Evolutionary conservation across 2,329 filamentous ascomycete species (phyloP).

Genomic region (Calonectria montana): DNA sequence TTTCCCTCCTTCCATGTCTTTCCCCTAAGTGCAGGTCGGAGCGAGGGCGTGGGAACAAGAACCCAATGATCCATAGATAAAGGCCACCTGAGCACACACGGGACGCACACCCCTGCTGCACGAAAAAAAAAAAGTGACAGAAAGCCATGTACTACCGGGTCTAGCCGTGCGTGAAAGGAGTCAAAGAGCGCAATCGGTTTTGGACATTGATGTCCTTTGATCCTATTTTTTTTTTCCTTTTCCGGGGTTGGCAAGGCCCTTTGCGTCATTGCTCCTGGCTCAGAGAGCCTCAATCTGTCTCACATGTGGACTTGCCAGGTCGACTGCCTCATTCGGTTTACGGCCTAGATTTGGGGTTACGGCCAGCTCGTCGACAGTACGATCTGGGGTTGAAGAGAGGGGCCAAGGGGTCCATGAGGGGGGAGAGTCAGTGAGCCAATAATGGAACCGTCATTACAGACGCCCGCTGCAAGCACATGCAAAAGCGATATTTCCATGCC

Average conservation of each 20-base stretch:
- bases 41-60: conserved; percentile 44
- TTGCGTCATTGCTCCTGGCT: conserved; percentile 17
- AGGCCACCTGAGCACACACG: conserved; percentile 23
- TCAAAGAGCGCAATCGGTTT: not conserved
- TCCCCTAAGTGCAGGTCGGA: conserved; percentile 69
- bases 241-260: conserved; percentile 15
- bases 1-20: conserved; percentile 52
- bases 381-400: conserved; percentile 35
- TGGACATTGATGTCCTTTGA: not conserved
- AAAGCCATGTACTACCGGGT: conserved; percentile 28
- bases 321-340: conserved; percentile 31
- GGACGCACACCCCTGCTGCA: conserved; percentile 20
- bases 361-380: conserved; percentile 24
- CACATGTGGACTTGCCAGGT: conserved; percentile 19
- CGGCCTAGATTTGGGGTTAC: conserved; percentile 26
- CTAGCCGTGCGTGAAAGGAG: conserved; percentile 15
- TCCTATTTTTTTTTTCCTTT: not conserved
- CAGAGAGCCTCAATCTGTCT: conserved; percentile 20
- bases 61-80: conserved; percentile 14
- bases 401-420: conserved; percentile 32
- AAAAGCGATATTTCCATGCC: not conserved
- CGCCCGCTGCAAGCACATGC: not conserved
- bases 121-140: conserved; percentile 15
- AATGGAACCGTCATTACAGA: conserved; percentile 30
- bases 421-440: conserved; percentile 32